Evolutionary conservation across 2,329 filamentous ascomycete genomes (phyloP).

Genomic region (Ophiostoma novo-ulmi): DNA sequence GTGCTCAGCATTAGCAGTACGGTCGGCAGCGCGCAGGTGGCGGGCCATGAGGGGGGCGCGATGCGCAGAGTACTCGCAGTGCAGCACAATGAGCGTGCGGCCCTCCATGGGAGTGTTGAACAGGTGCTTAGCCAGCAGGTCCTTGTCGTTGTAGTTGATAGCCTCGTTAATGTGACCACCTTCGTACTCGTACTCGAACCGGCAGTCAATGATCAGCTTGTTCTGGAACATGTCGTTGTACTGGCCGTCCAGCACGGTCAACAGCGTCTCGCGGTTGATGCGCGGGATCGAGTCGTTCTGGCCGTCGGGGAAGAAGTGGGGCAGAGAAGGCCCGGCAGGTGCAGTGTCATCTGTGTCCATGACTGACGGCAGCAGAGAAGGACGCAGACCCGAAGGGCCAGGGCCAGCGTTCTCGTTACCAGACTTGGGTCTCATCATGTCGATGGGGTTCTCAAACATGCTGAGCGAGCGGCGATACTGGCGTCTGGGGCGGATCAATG

Average conservation of each 20-base stretch:
- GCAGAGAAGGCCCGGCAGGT: constrained; percentile 65
- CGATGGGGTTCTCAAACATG: constrained; percentile 93
- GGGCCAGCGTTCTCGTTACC: constrained; percentile 50
- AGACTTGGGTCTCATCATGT: constrained; percentile 76
- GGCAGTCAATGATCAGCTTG: constrained; percentile 87
- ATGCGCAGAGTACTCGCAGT: constrained; percentile 98
- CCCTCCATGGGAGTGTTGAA: constrained; percentile 64
- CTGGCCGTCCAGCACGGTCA: constrained; percentile 82
- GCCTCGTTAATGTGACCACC: constrained; percentile 92
- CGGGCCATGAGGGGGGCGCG: constrained; percentile 95
- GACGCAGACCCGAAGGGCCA: constrained; percentile 37
- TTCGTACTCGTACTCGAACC: constrained; percentile 98
- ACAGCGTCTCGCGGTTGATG: constrained; percentile 73
- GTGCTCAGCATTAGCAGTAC: constrained; percentile 73
- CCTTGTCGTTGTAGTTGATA: constrained; percentile 96
- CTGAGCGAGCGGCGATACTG: constrained; percentile 88
- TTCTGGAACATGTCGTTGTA: constrained; percentile 72
- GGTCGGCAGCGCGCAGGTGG: constrained; percentile 83
- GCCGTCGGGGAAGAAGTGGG: constrained; percentile 76
- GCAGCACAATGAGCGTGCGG: constrained; percentile 80
- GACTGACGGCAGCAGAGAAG: constrained; percentile 62
- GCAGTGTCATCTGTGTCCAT: constrained; percentile 70
- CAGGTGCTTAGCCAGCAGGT: constrained; percentile 71
- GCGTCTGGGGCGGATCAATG: constrained; percentile 70
- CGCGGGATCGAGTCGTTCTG: constrained; percentile 82